Evolutionary conservation across 1,284 basidiomycete species (phyloP).

Genomic region (Farysia itapuensis): DNA sequence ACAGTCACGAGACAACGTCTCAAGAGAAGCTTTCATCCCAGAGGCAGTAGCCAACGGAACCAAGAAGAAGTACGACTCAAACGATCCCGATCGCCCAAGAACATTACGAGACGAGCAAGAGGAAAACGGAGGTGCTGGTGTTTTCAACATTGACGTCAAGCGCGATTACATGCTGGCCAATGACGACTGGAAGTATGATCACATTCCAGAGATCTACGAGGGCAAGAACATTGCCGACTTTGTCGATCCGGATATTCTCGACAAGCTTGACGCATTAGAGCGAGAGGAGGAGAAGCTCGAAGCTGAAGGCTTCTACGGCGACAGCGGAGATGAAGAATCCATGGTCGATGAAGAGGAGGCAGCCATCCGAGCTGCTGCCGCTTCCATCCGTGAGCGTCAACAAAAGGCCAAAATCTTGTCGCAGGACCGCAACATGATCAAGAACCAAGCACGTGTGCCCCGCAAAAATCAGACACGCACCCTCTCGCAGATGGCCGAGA

Average conservation of each 20-base stretch:
- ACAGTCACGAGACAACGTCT: slow-evolving; percentile 52
- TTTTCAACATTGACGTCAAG: slow-evolving; percentile 59
- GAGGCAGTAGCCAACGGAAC: slow-evolving; percentile 41
- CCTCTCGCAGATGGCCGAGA: slow-evolving; percentile 79
- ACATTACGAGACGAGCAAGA: slow-evolving; percentile 58
- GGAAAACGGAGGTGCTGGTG: slow-evolving; percentile 57
- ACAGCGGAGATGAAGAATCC: slow-evolving; percentile 73
- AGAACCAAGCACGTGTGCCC: slow-evolving; percentile 85
- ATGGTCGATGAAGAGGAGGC: slow-evolving; percentile 90
- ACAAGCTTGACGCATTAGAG: slow-evolving; percentile 95
- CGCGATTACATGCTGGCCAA: slow-evolving; percentile 88
- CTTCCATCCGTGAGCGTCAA: slow-evolving; percentile 69
- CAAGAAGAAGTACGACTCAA: slow-evolving; percentile 49
- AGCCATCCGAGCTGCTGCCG: slow-evolving; percentile 71
- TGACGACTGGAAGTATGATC: slow-evolving; percentile 93
- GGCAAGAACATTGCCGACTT: slow-evolving; percentile 99
- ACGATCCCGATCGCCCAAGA: slow-evolving; percentile 50
- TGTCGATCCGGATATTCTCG: slow-evolving; percentile 96
- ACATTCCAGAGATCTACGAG: slow-evolving; percentile 92
- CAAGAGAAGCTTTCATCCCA: slow-evolving; percentile 51
- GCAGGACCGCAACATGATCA: slow-evolving; percentile 82
- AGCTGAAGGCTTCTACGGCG: slow-evolving; percentile 92
- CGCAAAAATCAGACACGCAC: slow-evolving; percentile 73
- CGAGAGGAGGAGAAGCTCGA: slow-evolving; percentile 91
- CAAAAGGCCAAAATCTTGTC: slow-evolving; percentile 72